These are phyloP conservation scores for Volvox reticuliferus DNA, from an alignment of 139 green algal genomes.

Conservation along the genomic window DNA sequence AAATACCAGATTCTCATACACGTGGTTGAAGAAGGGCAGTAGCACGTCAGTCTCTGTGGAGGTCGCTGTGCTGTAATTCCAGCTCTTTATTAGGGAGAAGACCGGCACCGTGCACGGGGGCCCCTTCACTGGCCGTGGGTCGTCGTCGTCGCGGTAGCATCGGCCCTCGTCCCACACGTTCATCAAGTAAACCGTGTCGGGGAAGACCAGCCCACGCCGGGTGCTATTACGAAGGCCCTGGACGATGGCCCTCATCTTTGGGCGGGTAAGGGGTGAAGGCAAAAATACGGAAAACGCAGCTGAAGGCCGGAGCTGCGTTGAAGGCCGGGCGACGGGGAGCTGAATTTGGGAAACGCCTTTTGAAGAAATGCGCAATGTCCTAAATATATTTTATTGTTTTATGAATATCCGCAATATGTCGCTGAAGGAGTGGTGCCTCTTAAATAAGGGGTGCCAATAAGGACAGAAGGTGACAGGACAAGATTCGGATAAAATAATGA, in stretches of 20 bases:
- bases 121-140: background rate
- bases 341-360: too few species aligned
- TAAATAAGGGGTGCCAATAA: too few species aligned
- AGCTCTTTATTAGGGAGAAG: slow-evolving; percentile 51
- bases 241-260: slow-evolving; percentile 29
- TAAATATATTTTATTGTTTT: too few species aligned
- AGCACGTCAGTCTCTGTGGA: slow-evolving; percentile 49
- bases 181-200: slow-evolving; percentile 23
- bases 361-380: too few species aligned
- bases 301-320: too few species aligned
- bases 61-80: background rate
- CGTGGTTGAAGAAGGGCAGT: slow-evolving; percentile 64
- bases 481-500: too few species aligned
- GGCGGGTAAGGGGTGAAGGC: background rate
- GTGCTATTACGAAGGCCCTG: slow-evolving; percentile 25
- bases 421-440: too few species aligned
- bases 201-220: background rate
- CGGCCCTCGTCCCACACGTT: slow-evolving; percentile 50
- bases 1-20: slow-evolving; percentile 47
- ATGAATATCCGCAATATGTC: too few species aligned
- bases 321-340: too few species aligned
- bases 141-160: slow-evolving; percentile 1
- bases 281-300: too few species aligned
- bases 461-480: too few species aligned
- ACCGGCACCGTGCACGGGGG: slow-evolving; percentile 30